Base-by-base conservation (phyloP, 139 green algal species). In the Bryopsis sp. region DNA sequence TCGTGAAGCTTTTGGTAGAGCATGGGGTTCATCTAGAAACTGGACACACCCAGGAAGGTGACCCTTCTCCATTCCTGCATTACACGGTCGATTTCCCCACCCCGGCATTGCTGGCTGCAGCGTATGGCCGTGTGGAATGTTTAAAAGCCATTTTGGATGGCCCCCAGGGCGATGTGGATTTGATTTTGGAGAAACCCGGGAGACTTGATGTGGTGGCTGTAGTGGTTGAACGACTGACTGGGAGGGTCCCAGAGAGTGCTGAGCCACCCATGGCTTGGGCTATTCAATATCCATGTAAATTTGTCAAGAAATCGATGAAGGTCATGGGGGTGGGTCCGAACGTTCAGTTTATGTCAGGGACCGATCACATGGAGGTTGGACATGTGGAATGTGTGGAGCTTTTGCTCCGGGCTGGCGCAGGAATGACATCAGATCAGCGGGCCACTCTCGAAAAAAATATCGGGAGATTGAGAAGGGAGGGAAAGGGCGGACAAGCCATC, bases 191-290 rank as follows among this genome's bases (percentile, higher is more conserved):
- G 22, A 54, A 57, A 54, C 31, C 31, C n/a, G 62, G 62, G 4
- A 50, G 62, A 19, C 8, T 69, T 4, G 62, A 69, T 54, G 15
- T 69, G 22, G 5, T 54, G 6, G 62, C 62, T 11, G 24, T 38
- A 8, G 62, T 69, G 35, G 35, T 69, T 8, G 62, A 69, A 24
- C 15, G 37, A 31, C 15, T 69, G 4, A 36, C 54, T 7, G 62
- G 62, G 3, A 35, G 62, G 3, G 37, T 69, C 4, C 62, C 62
- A 50, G 62, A 69, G 39, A 69, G 35, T 8, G 6, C 62, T 35
- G 62, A 69, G 62, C 22, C 19, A 38, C 62, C 62, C 3, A 69
- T 69, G 11, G 35, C 62, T n/a, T 69, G 62, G 62, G 62, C 62
- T 5, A 54, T 69, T 35, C 62, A 69, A n/a, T 54, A 69, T 35